A percentile compares a stretch with the other conserved stretches of the same genome.
These are phyloP conservation scores for Panicum virgatum DNA, from an alignment of 202 grass and related monocot species.

Conservation along the genomic window DNA sequence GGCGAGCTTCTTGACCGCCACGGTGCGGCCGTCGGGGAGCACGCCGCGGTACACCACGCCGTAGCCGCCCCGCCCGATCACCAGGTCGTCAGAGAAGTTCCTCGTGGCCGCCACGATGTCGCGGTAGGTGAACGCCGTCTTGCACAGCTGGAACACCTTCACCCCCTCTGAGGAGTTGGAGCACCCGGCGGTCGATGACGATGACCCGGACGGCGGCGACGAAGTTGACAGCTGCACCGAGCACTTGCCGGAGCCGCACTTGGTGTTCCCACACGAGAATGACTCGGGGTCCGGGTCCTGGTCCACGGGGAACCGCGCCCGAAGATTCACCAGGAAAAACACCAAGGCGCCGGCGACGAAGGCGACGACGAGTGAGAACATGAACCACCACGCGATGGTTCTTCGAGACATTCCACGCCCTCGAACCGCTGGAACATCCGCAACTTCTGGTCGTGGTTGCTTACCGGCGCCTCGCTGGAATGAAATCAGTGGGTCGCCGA, in stretches of 20 bases:
- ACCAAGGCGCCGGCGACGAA: constrained; percentile 45
- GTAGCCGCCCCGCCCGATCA: constrained; percentile 77
- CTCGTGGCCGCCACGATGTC: constrained; percentile 76
- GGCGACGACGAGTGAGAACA: constrained; percentile 44
- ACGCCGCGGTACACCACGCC: constrained; percentile 89
- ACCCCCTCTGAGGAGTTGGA: constrained; percentile 53
- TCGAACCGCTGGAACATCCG: neutral
- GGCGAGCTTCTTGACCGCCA: constrained; percentile 81
- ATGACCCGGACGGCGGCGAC: constrained; percentile 35
- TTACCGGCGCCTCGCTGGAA: neutral
- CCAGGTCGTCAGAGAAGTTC: constrained; percentile 65
- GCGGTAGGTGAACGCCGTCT: constrained; percentile 64
- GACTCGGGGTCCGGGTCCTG: constrained; percentile 51
- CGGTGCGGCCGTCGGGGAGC: constrained; percentile 70
- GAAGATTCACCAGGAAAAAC: constrained; percentile 37
- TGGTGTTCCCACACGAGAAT: constrained; percentile 39
- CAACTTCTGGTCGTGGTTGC: neutral
- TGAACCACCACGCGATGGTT: constrained; percentile 43
- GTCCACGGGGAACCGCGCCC: constrained; percentile 45
- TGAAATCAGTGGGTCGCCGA: constrained; percentile 66
- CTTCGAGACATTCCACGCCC: neutral
- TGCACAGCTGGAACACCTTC: constrained; percentile 71
- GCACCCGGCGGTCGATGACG: constrained; percentile 27
- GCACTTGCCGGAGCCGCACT: constrained; percentile 40
- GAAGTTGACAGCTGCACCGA: constrained; percentile 5